These are phyloP conservation scores for Metschnikowia bowlesiae DNA, from an alignment of 805 yeast species.

Conservation along the genomic window DNA sequence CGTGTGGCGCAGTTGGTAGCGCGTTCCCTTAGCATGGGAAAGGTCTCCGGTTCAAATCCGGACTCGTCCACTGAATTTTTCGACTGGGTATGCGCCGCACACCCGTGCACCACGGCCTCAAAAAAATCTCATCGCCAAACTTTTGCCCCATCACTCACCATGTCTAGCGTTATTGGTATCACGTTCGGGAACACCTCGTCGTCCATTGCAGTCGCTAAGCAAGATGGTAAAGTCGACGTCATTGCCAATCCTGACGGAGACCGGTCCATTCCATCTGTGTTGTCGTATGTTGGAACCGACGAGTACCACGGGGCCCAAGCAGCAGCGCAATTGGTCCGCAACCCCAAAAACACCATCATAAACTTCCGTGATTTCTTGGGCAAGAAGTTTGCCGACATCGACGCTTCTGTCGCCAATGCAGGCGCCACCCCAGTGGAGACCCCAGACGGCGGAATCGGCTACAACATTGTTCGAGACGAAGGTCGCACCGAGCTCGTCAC, in stretches of 20 bases:
- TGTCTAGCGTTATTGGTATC: slow-evolving; percentile 75
- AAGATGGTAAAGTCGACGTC: slow-evolving; percentile 91
- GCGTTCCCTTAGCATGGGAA: slow-evolving; percentile 79
- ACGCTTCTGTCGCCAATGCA: slow-evolving; percentile 52
- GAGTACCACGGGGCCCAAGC: slow-evolving; percentile 99
- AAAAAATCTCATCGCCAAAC: slow-evolving; percentile 1
- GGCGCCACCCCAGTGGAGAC: slow-evolving; percentile 60
- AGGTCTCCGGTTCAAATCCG: slow-evolving; percentile 79
- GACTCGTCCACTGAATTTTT: slow-evolving; percentile 56
- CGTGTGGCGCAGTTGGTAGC: slow-evolving; percentile 85
- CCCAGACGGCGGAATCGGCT: slow-evolving; percentile 63
- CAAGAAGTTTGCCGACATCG: slow-evolving; percentile 62
- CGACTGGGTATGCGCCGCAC: not conserved
- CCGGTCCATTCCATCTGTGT: slow-evolving; percentile 89
- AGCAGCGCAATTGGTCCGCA: slow-evolving; percentile 84
- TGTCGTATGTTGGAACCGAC: slow-evolving; percentile 88
- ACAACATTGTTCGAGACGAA: slow-evolving; percentile 50
- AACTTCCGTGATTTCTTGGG: slow-evolving; percentile 95
- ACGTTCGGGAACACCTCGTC: slow-evolving; percentile 96
- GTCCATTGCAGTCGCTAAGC: slow-evolving; percentile 80
- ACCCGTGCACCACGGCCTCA: not conserved
- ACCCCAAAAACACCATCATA: slow-evolving; percentile 78
- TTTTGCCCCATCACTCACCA: slow-evolving; percentile 6
- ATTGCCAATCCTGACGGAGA: slow-evolving; percentile 99
- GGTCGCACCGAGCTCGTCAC: slow-evolving; percentile 51